Conservation (phyloP, 2,329 filamentous ascomycete species). For the Paecilomyces niveus region DNA sequence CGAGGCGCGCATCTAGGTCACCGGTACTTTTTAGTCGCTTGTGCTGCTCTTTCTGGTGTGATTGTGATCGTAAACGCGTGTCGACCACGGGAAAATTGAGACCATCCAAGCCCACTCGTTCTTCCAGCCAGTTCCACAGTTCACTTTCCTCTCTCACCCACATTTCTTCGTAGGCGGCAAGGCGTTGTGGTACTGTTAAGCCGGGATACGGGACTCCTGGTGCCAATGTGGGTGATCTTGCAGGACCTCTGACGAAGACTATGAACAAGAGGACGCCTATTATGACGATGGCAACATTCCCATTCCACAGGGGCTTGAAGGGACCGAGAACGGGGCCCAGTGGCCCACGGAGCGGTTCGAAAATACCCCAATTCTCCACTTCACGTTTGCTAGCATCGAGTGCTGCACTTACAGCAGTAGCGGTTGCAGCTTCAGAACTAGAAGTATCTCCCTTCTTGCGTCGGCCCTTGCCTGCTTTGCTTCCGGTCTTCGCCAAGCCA, state of each 20-base stretch:
- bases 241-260: slow-evolving; percentile 57
- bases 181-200: slow-evolving; percentile 53
- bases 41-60: slow-evolving; percentile 29
- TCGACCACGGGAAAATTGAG: slow-evolving; percentile 30
- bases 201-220: slow-evolving; percentile 32
- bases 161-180: slow-evolving; percentile 85
- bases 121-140: slow-evolving; percentile 89
- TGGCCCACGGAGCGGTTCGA: slow-evolving; percentile 69
- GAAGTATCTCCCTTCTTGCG: slow-evolving; percentile 50
- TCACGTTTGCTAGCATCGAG: slow-evolving; percentile 31
- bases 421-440: slow-evolving; percentile 30
- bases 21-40: slow-evolving; percentile 27
- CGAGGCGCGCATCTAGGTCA: slow-evolving; percentile 50
- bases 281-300: slow-evolving; percentile 70
- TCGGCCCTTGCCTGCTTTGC: slow-evolving; percentile 52
- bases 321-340: slow-evolving; percentile 65
- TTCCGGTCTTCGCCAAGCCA: slow-evolving; percentile 37
- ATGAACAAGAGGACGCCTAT: slow-evolving; percentile 66
- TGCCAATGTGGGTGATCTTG: slow-evolving; percentile 26
- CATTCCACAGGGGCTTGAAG: slow-evolving; percentile 62
- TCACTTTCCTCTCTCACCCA: slow-evolving; percentile 84
- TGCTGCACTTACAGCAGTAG: slow-evolving; percentile 37
- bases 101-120: slow-evolving; percentile 67
- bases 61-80: slow-evolving; percentile 28
- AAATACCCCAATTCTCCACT: slow-evolving; percentile 61